phyloP scores from a whole-genome alignment of 495 filamentous ascomycete species.

The Xylaria castorea region DNA sequence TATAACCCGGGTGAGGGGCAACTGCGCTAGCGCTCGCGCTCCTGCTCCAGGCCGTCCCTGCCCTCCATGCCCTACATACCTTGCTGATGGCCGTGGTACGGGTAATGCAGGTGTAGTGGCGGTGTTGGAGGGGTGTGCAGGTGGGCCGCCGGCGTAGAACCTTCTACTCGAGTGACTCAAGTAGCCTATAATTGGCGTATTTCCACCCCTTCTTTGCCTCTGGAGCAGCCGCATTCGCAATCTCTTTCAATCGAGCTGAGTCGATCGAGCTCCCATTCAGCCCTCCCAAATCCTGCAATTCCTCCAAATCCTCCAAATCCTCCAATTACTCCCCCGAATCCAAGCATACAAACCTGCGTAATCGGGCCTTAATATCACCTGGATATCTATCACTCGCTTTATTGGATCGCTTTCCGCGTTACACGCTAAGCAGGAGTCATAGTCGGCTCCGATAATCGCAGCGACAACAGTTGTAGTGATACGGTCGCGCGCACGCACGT shows the following conservation, averaged over 20 bases:
- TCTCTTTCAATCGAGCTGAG: constrained; percentile 11
- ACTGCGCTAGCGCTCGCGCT: constrained; percentile 5
- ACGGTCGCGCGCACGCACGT: constrained; percentile 13
- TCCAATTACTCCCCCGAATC: neutral
- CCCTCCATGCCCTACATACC: neutral
- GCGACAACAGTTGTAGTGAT: constrained; percentile 2
- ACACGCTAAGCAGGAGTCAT: constrained; percentile 18
- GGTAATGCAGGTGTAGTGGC: neutral
- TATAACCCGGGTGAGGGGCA: constrained; percentile 13
- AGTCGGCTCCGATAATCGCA: constrained; percentile 21
- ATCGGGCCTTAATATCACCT: constrained; percentile 12
- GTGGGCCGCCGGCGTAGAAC: constrained; percentile 36
- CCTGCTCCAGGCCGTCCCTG: neutral
- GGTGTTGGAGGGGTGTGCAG: neutral
- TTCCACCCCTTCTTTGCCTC: constrained; percentile 26
- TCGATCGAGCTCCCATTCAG: neutral
- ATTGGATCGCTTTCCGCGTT: constrained; percentile 13
- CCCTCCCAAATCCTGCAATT: constrained; percentile 6
- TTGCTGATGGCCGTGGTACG: neutral
- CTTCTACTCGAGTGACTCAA: constrained; percentile 47
- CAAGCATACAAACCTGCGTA: neutral
- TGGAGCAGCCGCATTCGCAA: constrained; percentile 26
- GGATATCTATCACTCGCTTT: constrained; percentile 12
- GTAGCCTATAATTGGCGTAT: constrained; percentile 41
- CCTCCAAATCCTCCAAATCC: too few relatives aligned